Percentiles rank a stretch among this genome's conserved stretches.
These are phyloP conservation scores for Xylaria nigripes DNA, from an alignment of 495 filamentous ascomycete genomes.

Conservation along the genomic window DNA sequence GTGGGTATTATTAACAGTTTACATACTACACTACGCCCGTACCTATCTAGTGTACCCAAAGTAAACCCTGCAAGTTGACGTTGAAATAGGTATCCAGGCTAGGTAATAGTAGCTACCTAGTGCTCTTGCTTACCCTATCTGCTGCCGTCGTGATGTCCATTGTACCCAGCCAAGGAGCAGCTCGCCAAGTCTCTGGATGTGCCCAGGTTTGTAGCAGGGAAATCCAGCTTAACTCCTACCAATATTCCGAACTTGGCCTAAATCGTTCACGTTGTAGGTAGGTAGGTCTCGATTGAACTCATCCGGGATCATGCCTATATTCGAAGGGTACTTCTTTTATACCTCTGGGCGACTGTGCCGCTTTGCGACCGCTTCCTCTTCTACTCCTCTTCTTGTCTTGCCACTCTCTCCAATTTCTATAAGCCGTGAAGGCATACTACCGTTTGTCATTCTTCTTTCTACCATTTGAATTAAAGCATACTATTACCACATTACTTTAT, in stretches of 20 bases:
- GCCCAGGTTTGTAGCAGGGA: constrained; percentile 43
- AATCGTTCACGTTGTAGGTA: constrained; percentile 38
- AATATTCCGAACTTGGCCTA: constrained; percentile 41
- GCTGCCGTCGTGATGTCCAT: constrained; percentile 26
- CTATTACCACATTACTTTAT: constrained; percentile 43
- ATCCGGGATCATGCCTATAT: constrained; percentile 30
- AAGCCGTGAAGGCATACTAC: constrained; percentile 27
- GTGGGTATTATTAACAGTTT: too few relatives aligned
- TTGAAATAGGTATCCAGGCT: too few relatives aligned
- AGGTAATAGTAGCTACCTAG: too few relatives aligned
- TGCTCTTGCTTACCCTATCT: constrained; percentile 29
- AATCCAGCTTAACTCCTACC: constrained; percentile 47
- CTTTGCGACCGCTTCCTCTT: constrained; percentile 30
- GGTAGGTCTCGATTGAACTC: constrained; percentile 26
- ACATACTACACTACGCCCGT: constrained; percentile 25
- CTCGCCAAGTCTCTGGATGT: constrained; percentile 39
- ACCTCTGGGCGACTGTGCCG: constrained; percentile 39
- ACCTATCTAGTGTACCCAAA: neutral
- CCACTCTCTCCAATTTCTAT: constrained; percentile 29
- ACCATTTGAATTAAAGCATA: constrained; percentile 19
- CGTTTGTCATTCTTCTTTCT: constrained; percentile 41
- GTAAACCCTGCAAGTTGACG: constrained; percentile 27
- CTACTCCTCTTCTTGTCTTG: constrained; percentile 27
- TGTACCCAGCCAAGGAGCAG: constrained; percentile 35
- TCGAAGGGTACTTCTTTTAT: constrained; percentile 37